A percentile compares a stretch with the other conserved stretches of the same genome.
Conservation (phyloP, 2,329 filamentous ascomycete genomes). For the Aspergillus novoparasiticus region DNA sequence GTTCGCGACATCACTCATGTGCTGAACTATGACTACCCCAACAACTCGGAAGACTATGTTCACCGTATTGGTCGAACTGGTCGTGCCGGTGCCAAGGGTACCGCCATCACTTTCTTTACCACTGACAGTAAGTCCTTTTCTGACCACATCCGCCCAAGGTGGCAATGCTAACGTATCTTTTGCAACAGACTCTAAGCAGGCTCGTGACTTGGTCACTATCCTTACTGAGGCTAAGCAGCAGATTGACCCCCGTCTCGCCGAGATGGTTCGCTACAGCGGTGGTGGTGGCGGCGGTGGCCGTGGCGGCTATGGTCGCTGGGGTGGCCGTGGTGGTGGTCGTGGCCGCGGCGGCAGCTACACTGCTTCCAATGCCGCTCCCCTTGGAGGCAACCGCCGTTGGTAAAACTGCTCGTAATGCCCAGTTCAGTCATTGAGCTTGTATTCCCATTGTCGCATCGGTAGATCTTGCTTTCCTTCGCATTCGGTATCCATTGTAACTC, state of each 20-base stretch:
- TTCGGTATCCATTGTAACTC: constrained; percentile 35
- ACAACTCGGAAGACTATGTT: constrained; percentile 76
- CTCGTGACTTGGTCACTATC: constrained; percentile 91
- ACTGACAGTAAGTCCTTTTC: constrained; percentile 84
- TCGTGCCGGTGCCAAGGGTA: constrained; percentile 83
- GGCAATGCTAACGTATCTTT: constrained; percentile 19
- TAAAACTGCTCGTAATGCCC: constrained; percentile 39
- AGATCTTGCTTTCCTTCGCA: constrained; percentile 29
- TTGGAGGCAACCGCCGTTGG: constrained; percentile 61
- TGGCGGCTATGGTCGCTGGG: constrained; percentile 56
- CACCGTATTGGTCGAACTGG: constrained; percentile 70
- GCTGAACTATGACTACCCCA: constrained; percentile 99
- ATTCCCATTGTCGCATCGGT: constrained; percentile 31
- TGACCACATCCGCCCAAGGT: background rate
- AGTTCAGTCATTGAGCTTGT: constrained; percentile 30
- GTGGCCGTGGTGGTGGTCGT: constrained; percentile 66
- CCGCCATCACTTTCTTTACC: constrained; percentile 97
- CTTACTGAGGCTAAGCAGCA: constrained; percentile 97
- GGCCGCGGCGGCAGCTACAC: constrained; percentile 54
- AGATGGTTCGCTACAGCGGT: constrained; percentile 93
- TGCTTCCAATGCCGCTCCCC: constrained; percentile 60
- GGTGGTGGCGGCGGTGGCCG: constrained; percentile 76
- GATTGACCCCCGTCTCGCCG: constrained; percentile 90
- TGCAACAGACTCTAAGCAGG: constrained; percentile 78
- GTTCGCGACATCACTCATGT: constrained; percentile 99